Percentiles rank a stretch among this genome's conserved stretches.
These are phyloP conservation scores for Berkeleyomyces rouxiae DNA, from an alignment of 2,329 filamentous ascomycete species.

Conservation along the genomic window DNA sequence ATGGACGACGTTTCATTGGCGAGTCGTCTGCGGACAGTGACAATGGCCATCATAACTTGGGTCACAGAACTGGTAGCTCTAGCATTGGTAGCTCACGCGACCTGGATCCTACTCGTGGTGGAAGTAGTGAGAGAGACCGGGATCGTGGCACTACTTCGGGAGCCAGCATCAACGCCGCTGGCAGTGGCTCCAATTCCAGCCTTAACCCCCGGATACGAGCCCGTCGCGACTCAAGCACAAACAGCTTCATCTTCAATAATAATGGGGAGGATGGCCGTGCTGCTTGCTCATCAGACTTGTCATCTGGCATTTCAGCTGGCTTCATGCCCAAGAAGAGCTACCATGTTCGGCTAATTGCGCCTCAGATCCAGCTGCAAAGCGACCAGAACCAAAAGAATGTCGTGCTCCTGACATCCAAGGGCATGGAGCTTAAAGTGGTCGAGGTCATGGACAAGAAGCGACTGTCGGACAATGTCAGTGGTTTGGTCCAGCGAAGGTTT, in stretches of 20 bases:
- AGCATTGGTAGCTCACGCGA: conserved; percentile 11
- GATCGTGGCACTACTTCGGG: neutral
- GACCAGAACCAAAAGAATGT: conserved; percentile 96
- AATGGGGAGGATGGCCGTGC: conserved; percentile 24
- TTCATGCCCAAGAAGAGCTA: conserved; percentile 88
- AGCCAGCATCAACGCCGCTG: neutral
- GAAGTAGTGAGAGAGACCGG: neutral
- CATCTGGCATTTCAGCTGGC: conserved; percentile 65
- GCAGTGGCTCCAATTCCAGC: neutral
- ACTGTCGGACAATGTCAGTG: conserved; percentile 81
- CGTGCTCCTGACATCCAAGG: conserved; percentile 90
- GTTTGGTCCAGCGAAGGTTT: conserved; percentile 86
- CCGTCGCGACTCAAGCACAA: conserved; percentile 10
- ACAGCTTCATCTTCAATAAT: conserved; percentile 7
- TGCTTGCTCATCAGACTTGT: conserved; percentile 30
- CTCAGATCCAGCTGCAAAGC: conserved; percentile 94
- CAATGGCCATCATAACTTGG: neutral
- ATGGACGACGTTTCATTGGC: conserved; percentile 67
- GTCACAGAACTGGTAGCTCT: neutral
- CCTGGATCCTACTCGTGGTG: neutral
- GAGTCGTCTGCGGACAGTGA: conserved; percentile 18
- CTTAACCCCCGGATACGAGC: neutral
- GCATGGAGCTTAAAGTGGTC: conserved; percentile 94
- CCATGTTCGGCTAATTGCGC: conserved; percentile 84
- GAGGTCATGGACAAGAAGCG: conserved; percentile 96